These are phyloP conservation scores for Cyclotella kingstonii DNA, from an alignment of 108 stramenopile species.

Conservation along the genomic window DNA sequence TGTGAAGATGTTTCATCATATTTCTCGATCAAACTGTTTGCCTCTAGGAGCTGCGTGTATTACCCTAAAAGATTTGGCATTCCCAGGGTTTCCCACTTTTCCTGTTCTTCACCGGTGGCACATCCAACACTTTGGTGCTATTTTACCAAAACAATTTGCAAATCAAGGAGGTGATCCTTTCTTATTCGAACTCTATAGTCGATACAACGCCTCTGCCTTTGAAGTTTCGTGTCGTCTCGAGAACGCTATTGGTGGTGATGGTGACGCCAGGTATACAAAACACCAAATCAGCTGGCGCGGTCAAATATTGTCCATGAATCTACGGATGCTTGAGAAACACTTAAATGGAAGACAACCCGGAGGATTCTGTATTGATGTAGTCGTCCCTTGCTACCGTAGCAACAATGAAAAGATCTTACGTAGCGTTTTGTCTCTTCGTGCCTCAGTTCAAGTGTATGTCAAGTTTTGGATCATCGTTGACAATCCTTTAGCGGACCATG, in stretches of 20 bases:
- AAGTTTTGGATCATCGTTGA: constrained; percentile 44
- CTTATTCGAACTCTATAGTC: constrained; percentile 43
- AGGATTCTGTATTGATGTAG: constrained; percentile 45
- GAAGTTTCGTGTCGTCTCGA: constrained; percentile 23
- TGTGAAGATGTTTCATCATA: constrained; percentile 15
- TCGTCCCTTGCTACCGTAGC: constrained; percentile 55
- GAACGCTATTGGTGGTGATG: constrained; percentile 41
- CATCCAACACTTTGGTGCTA: constrained; percentile 20
- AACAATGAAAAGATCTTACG: constrained; percentile 20
- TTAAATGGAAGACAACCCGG: background rate
- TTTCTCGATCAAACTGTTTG: constrained; percentile 3
- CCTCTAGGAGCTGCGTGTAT: constrained; percentile 52
- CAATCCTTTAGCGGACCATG: constrained; percentile 23
- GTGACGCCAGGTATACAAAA: constrained; percentile 31
- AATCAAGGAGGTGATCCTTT: constrained; percentile 46
- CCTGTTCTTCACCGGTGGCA: constrained; percentile 45
- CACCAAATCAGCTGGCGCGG: constrained; percentile 24
- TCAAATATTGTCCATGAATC: constrained; percentile 17
- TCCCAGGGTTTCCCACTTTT: constrained; percentile 44
- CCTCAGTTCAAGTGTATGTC: constrained; percentile 23
- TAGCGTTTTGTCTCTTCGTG: constrained; percentile 10
- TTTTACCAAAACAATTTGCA: constrained; percentile 32
- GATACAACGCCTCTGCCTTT: constrained; percentile 20
- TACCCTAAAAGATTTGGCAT: constrained; percentile 37
- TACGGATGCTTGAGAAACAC: constrained; percentile 11